These are phyloP conservation scores for Sporothrix protearum DNA, from an alignment of 2,329 filamentous ascomycete genomes.

Conservation along the genomic window DNA sequence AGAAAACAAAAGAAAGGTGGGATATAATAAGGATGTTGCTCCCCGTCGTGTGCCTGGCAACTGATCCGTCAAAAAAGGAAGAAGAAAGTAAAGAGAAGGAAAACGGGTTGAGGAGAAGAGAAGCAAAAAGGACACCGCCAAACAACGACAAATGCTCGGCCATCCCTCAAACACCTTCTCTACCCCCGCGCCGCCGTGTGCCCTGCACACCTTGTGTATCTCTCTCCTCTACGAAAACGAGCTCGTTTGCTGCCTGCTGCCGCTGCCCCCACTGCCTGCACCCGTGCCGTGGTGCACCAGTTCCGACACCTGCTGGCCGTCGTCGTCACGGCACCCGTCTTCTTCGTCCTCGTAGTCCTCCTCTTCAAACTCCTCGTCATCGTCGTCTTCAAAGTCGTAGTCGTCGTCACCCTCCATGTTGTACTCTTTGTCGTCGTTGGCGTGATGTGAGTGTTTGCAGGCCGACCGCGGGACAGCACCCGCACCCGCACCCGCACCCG, in stretches of 20 bases:
- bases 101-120: conserved; percentile 8
- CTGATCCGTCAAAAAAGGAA: background rate
- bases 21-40: background rate
- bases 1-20: background rate
- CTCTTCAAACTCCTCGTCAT: conserved; percentile 20
- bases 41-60: background rate
- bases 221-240: conserved; percentile 6
- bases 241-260: conserved; percentile 17
- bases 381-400: conserved; percentile 15
- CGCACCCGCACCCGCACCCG: conserved; percentile 17
- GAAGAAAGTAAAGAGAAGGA: background rate
- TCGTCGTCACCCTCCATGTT: conserved; percentile 17
- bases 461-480: background rate
- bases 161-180: background rate
- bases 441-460: conserved; percentile 18
- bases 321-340: background rate
- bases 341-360: conserved; percentile 26
- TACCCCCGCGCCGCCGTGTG: background rate
- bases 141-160: background rate
- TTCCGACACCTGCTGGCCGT: conserved; percentile 29
- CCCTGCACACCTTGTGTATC: background rate
- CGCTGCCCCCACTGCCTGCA: conserved; percentile 13
- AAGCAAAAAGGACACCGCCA: conserved; percentile 32
- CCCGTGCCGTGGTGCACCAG: conserved; percentile 28
- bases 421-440: conserved; percentile 29